Conservation (phyloP, 495 filamentous ascomycete genomes). For the Umbilicaria muhlenbergii region DNA sequence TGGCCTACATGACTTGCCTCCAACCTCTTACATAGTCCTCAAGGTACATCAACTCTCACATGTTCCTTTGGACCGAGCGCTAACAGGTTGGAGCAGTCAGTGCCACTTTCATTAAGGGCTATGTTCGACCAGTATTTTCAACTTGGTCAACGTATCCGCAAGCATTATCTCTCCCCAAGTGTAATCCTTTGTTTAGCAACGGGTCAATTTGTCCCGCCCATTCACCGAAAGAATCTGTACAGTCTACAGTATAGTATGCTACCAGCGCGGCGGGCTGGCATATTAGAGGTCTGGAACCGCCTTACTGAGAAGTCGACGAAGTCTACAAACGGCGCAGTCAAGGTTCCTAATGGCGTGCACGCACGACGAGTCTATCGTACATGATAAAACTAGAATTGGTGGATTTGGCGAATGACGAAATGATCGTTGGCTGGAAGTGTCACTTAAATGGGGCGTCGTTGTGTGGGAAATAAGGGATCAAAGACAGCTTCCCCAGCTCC, state of each 20-base stretch:
- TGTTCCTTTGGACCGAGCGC: not conserved
- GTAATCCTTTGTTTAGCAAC: conserved; percentile 80
- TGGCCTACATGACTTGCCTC: conserved; percentile 17
- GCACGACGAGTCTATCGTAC: conserved; percentile 1
- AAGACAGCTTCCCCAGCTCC: too few relatives aligned
- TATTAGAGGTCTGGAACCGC: conserved; percentile 72
- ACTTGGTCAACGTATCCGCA: conserved; percentile 76
- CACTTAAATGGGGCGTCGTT: too few relatives aligned
- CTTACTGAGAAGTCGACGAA: conserved; percentile 35
- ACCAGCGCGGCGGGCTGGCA: conserved; percentile 60
- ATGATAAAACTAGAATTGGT: not conserved
- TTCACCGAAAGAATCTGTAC: conserved; percentile 88
- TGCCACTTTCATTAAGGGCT: conserved; percentile 72
- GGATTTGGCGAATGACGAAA: too few relatives aligned
- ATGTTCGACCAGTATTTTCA: conserved; percentile 98
- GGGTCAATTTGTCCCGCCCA: conserved; percentile 78
- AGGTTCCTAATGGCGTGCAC: conserved; percentile 6
- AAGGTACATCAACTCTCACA: conserved; percentile 36
- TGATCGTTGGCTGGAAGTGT: too few relatives aligned
- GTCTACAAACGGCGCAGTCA: conserved; percentile 1
- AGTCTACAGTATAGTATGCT: conserved; percentile 98
- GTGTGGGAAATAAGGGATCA: too few relatives aligned
- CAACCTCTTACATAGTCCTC: conserved; percentile 62
- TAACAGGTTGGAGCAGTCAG: conserved; percentile 39
- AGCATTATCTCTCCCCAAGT: conserved; percentile 81